Evolutionary conservation across 2,329 filamentous ascomycete genomes (phyloP).

Genomic region (Rhynchosporium agropyri): DNA sequence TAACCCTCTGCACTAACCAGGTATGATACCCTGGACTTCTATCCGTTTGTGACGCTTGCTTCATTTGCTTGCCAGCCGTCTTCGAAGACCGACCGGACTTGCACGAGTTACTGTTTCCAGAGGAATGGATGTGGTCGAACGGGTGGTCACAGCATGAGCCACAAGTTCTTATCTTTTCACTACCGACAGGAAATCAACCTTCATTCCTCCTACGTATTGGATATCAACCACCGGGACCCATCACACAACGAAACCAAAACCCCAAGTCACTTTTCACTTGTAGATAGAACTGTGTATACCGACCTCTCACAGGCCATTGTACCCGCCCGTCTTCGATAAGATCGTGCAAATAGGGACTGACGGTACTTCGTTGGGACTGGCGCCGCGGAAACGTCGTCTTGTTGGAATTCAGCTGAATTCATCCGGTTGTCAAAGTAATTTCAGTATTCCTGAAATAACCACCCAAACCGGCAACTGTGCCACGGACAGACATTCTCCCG

Average conservation of each 20-base stretch:
- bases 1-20: conserved; percentile 35
- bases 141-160: conserved; percentile 41
- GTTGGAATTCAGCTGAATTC: conserved; percentile 34
- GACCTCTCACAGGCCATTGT: conserved; percentile 25
- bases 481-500: conserved; percentile 33
- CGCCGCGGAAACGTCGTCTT: conserved; percentile 29
- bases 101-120: conserved; percentile 41
- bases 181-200: conserved; percentile 32
- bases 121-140: conserved; percentile 39
- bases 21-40: conserved; percentile 32
- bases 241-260: conserved; percentile 24
- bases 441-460: conserved; percentile 34
- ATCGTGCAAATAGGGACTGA: conserved; percentile 32
- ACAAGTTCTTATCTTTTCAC: conserved; percentile 34
- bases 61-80: conserved; percentile 29
- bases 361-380: conserved; percentile 38
- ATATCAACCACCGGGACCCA: conserved; percentile 25
- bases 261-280: conserved; percentile 24
- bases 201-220: conserved; percentile 23
- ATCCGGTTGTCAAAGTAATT: conserved; percentile 30
- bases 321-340: conserved; percentile 25
- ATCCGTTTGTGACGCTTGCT: conserved; percentile 32
- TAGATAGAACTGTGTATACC: conserved; percentile 17
- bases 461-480: conserved; percentile 34
- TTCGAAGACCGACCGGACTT: conserved; percentile 30